Evolutionary conservation across 2,329 filamentous ascomycete genomes (phyloP).

Genomic region (Penicillium sp.): DNA sequence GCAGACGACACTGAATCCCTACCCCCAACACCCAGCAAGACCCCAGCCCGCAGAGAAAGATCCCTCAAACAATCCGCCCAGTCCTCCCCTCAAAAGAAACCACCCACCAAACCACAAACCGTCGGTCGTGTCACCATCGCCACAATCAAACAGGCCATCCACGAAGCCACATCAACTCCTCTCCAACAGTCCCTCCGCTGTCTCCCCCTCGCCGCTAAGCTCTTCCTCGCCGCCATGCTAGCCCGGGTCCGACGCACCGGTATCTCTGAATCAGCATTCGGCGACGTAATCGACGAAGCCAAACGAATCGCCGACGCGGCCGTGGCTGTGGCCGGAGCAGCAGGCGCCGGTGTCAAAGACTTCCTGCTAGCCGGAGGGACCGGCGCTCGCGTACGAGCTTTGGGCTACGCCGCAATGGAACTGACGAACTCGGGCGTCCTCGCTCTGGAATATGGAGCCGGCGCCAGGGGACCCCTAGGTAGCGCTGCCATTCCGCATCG

Average conservation of each 20-base stretch:
- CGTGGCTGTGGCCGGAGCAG: conserved; percentile 42
- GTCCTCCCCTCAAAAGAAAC: too few relatives aligned
- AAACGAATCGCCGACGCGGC: conserved; percentile 52
- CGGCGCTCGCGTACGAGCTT: conserved; percentile 45
- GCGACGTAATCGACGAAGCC: conserved; percentile 81
- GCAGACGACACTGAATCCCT: conserved; percentile 29
- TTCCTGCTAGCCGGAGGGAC: conserved; percentile 46
- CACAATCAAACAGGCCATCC: conserved; percentile 87
- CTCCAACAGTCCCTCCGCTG: conserved; percentile 79
- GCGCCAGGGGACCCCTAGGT: conserved; percentile 22
- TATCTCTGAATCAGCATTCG: conserved; percentile 74
- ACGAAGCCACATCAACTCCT: conserved; percentile 86
- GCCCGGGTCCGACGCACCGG: conserved; percentile 72
- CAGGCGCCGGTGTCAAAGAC: conserved; percentile 50
- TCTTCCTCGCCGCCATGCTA: conserved; percentile 75
- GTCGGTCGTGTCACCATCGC: conserved; percentile 68
- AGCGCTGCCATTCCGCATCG: conserved; percentile 48
- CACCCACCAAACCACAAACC: conserved; percentile 10
- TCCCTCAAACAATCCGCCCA: too few relatives aligned
- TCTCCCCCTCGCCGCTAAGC: conserved; percentile 70
- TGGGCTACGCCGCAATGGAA: conserved; percentile 68
- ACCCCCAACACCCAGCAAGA: conserved; percentile 40
- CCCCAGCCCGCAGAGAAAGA: conserved; percentile 23
- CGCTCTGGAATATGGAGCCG: conserved; percentile 55
- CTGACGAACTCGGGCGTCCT: conserved; percentile 81